Evolutionary conservation across 176 grass and related monocot genomes (phyloP).

Genomic region (Typha latifolia): DNA sequence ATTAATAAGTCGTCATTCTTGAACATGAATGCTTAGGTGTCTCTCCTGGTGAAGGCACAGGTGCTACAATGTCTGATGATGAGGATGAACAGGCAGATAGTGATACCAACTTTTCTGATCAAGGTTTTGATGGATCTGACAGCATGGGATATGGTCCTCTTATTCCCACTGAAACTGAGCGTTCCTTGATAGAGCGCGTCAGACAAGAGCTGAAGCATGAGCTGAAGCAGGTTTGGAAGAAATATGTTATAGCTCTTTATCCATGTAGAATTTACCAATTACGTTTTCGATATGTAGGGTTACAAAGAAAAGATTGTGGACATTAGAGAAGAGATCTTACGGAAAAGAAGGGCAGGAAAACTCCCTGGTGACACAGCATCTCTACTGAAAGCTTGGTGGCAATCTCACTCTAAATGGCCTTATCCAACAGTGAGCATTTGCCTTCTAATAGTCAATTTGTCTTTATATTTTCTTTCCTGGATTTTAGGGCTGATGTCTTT

Average conservation of each 20-base stretch:
- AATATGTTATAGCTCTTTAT: not conserved
- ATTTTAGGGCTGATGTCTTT: not conserved
- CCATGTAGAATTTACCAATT: not conserved
- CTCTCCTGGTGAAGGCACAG: slow-evolving; percentile 19
- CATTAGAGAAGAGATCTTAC: slow-evolving; percentile 26
- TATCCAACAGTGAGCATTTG: slow-evolving; percentile 11
- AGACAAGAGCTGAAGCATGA: slow-evolving; percentile 27
- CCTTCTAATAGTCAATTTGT: not conserved
- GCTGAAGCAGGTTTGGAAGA: slow-evolving; percentile 11
- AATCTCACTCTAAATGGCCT: slow-evolving; percentile 24
- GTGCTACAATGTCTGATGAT: slow-evolving; percentile 25
- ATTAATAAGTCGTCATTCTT: not conserved
- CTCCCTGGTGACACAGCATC: slow-evolving; percentile 16
- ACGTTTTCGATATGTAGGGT: not conserved
- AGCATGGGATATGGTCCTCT: slow-evolving; percentile 18
- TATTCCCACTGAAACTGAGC: slow-evolving; percentile 16
- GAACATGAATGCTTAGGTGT: slow-evolving; percentile 1
- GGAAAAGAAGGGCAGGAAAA: slow-evolving; percentile 22
- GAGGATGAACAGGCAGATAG: slow-evolving; percentile 18
- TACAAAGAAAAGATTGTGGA: slow-evolving; percentile 23
- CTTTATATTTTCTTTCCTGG: not conserved
- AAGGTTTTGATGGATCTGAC: slow-evolving; percentile 3
- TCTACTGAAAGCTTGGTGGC: slow-evolving; percentile 25
- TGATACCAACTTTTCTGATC: slow-evolving; percentile 5
- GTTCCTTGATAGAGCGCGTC: slow-evolving; percentile 19